A percentile compares a stretch with the other conserved stretches of the same genome.
Conservation (phyloP, 148 eudicot genomes). For the Rhododendron simsii region DNA sequence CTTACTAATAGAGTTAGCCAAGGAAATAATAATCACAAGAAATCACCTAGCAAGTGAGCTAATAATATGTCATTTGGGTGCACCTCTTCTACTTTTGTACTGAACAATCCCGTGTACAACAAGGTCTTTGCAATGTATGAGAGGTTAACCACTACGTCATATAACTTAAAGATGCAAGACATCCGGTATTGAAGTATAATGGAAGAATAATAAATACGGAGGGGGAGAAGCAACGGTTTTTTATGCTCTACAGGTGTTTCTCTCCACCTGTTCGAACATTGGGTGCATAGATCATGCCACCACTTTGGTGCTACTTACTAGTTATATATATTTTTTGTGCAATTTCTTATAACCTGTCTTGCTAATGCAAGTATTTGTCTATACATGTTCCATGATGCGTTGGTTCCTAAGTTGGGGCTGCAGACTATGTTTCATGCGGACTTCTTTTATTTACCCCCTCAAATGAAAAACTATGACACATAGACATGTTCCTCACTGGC, state of each 20-base stretch:
- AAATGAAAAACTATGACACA: not conserved
- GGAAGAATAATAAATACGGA: not conserved
- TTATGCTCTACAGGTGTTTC: too few relatives aligned
- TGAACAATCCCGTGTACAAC: not conserved
- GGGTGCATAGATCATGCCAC: not conserved
- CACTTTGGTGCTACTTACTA: not conserved
- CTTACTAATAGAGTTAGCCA: not conserved
- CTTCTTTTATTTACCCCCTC: not conserved
- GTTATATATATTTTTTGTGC: not conserved
- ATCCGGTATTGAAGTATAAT: not conserved
- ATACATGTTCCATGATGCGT: not conserved
- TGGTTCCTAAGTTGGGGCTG: not conserved
- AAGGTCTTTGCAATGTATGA: not conserved
- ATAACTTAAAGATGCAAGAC: not conserved
- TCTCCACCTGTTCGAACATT: not conserved
- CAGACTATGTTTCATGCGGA: not conserved
- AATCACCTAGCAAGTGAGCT: not conserved
- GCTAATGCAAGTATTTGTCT: not conserved
- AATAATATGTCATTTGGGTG: not conserved
- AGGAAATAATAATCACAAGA: not conserved
- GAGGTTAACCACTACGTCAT: not conserved
- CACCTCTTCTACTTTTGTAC: not conserved
- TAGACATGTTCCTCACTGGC: not conserved
- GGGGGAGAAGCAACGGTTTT: not conserved
- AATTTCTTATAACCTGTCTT: not conserved